These are phyloP conservation scores for Blastobotrys proliferans DNA, from an alignment of 1,139 yeast species.

Conservation along the genomic window DNA sequence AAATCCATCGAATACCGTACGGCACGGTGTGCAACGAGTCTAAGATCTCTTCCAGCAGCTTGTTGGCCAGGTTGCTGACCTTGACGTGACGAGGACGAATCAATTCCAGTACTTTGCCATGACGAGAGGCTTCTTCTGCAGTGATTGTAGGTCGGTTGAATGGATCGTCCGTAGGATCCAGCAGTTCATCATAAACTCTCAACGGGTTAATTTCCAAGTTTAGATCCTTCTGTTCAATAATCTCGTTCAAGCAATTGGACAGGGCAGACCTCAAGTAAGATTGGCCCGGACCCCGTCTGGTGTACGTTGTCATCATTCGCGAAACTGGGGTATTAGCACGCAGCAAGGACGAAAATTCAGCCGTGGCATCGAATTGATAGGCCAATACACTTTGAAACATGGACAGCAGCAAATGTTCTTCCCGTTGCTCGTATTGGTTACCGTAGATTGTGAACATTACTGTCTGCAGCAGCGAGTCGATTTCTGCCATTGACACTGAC, in stretches of 20 bases:
- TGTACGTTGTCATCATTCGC: slow-evolving; percentile 43
- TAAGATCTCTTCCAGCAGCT: slow-evolving; percentile 59
- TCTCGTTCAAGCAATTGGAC: slow-evolving; percentile 31
- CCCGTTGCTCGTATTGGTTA: slow-evolving; percentile 42
- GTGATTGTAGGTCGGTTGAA: slow-evolving; percentile 27
- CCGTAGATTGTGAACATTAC: slow-evolving; percentile 45
- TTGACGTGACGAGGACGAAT: slow-evolving; percentile 32
- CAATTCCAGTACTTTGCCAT: slow-evolving; percentile 31
- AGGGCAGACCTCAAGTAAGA: slow-evolving; percentile 37
- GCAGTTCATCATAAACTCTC: slow-evolving; percentile 35
- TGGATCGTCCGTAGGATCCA: slow-evolving; percentile 26
- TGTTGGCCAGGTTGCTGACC: slow-evolving; percentile 48
- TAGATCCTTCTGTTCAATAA: slow-evolving; percentile 32
- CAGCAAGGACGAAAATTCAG: slow-evolving; percentile 38
- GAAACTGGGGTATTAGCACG: slow-evolving; percentile 43
- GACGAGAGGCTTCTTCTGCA: slow-evolving; percentile 34
- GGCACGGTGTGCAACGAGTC: slow-evolving; percentile 60
- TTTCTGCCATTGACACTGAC: slow-evolving; percentile 38
- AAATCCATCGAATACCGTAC: slow-evolving; percentile 65
- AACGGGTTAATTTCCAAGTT: slow-evolving; percentile 39
- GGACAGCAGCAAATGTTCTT: slow-evolving; percentile 38
- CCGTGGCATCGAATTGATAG: slow-evolving; percentile 37
- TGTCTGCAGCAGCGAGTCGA: slow-evolving; percentile 40
- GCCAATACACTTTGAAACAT: slow-evolving; percentile 42
- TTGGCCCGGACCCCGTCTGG: slow-evolving; percentile 43